These are phyloP conservation scores for Venturia aucupariae DNA, from an alignment of 2,329 filamentous ascomycete species.

Conservation along the genomic window DNA sequence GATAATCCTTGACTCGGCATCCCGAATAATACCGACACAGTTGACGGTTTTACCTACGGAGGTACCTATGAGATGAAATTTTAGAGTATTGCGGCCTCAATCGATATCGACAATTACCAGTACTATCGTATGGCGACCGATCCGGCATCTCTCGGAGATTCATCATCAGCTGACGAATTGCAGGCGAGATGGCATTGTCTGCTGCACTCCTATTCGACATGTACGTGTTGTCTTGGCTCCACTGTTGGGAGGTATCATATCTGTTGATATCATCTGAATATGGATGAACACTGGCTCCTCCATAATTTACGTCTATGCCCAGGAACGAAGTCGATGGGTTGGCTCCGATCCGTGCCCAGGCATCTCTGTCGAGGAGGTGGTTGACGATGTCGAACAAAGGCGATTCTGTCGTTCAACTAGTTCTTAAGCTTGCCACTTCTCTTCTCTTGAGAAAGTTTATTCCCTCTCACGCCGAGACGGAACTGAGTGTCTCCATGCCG, in stretches of 20 bases:
- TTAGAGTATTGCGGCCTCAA: not conserved
- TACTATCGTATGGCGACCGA: not conserved
- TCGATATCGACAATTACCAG: not conserved
- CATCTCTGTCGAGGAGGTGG: not conserved
- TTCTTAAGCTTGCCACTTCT: too few relatives aligned
- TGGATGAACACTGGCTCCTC: not conserved
- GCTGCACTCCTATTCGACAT: not conserved
- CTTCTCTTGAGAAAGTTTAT: not conserved
- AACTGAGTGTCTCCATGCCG: not conserved
- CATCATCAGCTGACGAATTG: not conserved
- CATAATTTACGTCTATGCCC: not conserved
- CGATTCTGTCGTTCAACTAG: not conserved
- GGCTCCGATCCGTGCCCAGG: not conserved
- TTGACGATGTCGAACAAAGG: not conserved
- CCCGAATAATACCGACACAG: too few relatives aligned
- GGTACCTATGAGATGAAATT: too few relatives aligned
- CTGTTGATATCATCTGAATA: too few relatives aligned
- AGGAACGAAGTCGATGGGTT: not conserved
- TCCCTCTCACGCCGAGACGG: not conserved
- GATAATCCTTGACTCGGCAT: not conserved
- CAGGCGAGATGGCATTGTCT: too few relatives aligned
- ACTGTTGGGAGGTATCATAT: too few relatives aligned
- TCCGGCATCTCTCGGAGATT: not conserved
- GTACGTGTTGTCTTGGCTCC: not conserved
- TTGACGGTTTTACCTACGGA: too few relatives aligned